Base-by-base conservation (phyloP, 2,329 filamentous ascomycete species). In the Apiospora arundinis region DNA sequence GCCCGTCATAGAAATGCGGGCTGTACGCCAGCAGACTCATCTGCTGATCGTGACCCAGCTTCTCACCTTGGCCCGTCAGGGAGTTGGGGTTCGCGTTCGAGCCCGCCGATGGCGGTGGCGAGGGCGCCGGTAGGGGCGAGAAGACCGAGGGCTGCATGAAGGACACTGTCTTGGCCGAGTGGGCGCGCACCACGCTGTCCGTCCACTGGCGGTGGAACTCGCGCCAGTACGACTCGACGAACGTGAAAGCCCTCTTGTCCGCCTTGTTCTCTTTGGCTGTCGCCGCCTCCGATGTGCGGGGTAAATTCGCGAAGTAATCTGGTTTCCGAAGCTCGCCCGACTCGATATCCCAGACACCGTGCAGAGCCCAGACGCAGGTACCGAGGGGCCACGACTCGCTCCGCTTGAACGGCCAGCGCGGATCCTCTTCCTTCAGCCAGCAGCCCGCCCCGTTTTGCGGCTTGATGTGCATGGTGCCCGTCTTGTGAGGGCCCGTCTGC, bases 1-100 rank as follows among this genome's bases (percentile, higher is more conserved):
- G 67, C 2, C 74, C 74, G 63, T 77, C 76, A 69, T 77, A 77
- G 71, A 75, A 77, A 56, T 77, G 76, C 4, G 75, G 75, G 46
- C 74, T 74, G 72, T 76, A 76, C 8, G 73, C 74, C 65, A 72
- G 72, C 9, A 74, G 68, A 18, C 18, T 28, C 66, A 45, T 45
- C 21, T 63, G 56, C 32, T 63, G 18, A 1, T 40, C 4, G 18
- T 40, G 32, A 5, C 12, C 56, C 21, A 40, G 32, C 70, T 21
- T 74, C 70, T 16, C 69, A 32, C 56, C 56, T 28, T 63, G 56
- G 1, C 18, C 32, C 28, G 9, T 40, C 8, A 40, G 18, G 0
- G 56, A 63, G 3, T 63, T 63, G 8, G 56, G 32, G 9, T 40
- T 8, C 18, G 56, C 18, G 32, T 63, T 12, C 18, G 32, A 40